A percentile compares a stretch with the other conserved stretches of the same genome.
Evolutionary conservation across 495 filamentous ascomycete species (phyloP).

Genomic region (Annulohypoxylon stygium): DNA sequence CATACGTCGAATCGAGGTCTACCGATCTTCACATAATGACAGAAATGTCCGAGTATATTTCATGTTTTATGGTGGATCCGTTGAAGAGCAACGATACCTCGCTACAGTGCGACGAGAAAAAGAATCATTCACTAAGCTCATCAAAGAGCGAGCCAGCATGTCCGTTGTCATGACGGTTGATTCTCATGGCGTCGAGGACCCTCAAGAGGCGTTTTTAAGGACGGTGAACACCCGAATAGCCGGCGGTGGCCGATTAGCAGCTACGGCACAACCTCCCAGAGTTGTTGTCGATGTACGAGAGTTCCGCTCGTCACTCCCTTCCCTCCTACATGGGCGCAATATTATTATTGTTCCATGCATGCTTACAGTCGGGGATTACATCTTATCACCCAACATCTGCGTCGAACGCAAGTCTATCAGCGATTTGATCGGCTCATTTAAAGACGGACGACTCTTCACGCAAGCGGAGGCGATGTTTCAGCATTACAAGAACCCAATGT

Average conservation of each 20-base stretch:
- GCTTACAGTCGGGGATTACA: conserved; percentile 96
- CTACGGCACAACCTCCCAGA: conserved; percentile 90
- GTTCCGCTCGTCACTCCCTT: conserved; percentile 92
- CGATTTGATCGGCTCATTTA: conserved; percentile 91
- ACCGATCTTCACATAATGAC: conserved; percentile 91
- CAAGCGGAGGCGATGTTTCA: conserved; percentile 95
- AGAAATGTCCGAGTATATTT: conserved; percentile 93
- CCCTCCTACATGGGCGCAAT: conserved; percentile 86
- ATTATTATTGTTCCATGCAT: conserved; percentile 92
- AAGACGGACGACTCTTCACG: conserved; percentile 89
- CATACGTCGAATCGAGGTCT: conserved; percentile 94
- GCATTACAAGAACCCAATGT: conserved; percentile 90
- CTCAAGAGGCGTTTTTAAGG: conserved; percentile 91
- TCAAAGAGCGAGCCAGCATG: conserved; percentile 94
- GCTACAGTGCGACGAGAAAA: conserved; percentile 91
- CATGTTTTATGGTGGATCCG: conserved; percentile 92
- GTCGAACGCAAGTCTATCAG: conserved; percentile 93
- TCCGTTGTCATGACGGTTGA: conserved; percentile 83
- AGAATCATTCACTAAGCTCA: conserved; percentile 92
- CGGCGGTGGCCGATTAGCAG: conserved; percentile 87
- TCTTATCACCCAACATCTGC: conserved; percentile 89
- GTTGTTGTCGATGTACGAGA: conserved; percentile 97
- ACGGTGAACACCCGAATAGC: conserved; percentile 98
- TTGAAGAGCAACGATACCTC: conserved; percentile 96
- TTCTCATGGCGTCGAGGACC: conserved; percentile 77